Evolutionary conservation across 371 early-diverging fungal species (phyloP), one percentile per base, ranked within the genome.

Genomic region (Chytridium lagenaria): DNA sequence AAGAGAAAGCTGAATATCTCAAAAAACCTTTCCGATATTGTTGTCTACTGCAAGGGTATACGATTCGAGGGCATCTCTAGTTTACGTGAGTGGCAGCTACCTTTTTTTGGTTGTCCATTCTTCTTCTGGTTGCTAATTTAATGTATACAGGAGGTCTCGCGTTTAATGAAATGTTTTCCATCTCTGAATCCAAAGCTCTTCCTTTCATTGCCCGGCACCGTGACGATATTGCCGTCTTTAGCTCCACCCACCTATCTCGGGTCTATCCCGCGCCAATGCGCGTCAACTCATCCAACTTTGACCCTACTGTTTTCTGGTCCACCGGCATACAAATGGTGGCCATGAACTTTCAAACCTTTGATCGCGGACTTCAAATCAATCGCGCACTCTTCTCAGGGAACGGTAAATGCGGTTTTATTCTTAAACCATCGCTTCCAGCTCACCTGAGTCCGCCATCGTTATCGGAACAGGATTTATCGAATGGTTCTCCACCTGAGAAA

Each of bases 281-380:
- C 23, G 79, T 95, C 67, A 88, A 81, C 64, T 91, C 91, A 23
- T 84, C 89, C 52, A 95, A 95, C 79, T 90, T 84, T 72, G 90
- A 93, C 74, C 95, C 95, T 0, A 80, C 91, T 31, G 81, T 84
- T 2, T 88, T 90, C 73, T 95, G 95, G 95, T 80, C 80, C 3
- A 91, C 90, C 7, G 95, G 94, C 1, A 83, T 83, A 38, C 94
- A 94, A 80, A 81, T 95, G 83, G 95, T 93, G 1, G 94, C 95
- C 0, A 77, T 95, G 72, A 95, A 95, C 81, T 92, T 85, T 68
- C 94, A 95, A 72, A 92, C 87, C 7, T 82, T 83, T 71, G 83
- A 70, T 75, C 51, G 85, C 50, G 86, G 88, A 50, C 88, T 92
- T 90, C 87, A 90, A 73, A 77, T 95, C 57, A 90, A 94, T 79